Evolutionary conservation across 352 stramenopile genomes (phyloP).

Genomic region (Elongisporangium prolatum): DNA sequence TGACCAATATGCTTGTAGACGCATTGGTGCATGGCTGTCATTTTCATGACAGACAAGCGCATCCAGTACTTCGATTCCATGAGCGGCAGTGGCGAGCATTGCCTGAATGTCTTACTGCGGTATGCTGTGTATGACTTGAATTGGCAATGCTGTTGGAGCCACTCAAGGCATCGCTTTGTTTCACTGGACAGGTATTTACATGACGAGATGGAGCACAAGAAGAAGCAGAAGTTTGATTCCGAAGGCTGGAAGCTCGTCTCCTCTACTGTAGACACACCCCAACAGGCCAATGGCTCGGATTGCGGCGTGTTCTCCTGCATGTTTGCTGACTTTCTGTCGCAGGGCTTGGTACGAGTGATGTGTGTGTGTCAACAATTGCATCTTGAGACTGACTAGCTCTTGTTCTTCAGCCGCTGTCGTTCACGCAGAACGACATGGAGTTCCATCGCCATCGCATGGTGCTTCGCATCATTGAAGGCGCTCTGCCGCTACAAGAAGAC

Average conservation of each 20-base stretch:
- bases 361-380: background rate
- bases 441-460: conserved; percentile 84
- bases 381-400: background rate
- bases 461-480: conserved; percentile 60
- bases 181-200: conserved; percentile 54
- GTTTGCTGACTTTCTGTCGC: conserved; percentile 78
- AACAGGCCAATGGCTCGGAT: conserved; percentile 81
- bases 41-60: conserved; percentile 85
- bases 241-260: conserved; percentile 64
- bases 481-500: conserved; percentile 62
- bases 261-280: conserved; percentile 51
- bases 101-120: conserved; percentile 65
- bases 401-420: conserved; percentile 41
- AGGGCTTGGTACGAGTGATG: conserved; percentile 37
- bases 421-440: conserved; percentile 79
- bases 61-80: conserved; percentile 90
- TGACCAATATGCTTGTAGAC: conserved; percentile 32
- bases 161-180: background rate
- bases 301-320: conserved; percentile 86
- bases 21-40: conserved; percentile 84
- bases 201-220: conserved; percentile 85
- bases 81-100: conserved; percentile 59
- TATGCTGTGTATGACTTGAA: conserved; percentile 10
- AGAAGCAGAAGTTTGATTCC: conserved; percentile 55
- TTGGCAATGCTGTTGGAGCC: background rate